These are phyloP conservation scores for Cydonia oblonga DNA, from an alignment of 331 rosid species.

Conservation along the genomic window DNA sequence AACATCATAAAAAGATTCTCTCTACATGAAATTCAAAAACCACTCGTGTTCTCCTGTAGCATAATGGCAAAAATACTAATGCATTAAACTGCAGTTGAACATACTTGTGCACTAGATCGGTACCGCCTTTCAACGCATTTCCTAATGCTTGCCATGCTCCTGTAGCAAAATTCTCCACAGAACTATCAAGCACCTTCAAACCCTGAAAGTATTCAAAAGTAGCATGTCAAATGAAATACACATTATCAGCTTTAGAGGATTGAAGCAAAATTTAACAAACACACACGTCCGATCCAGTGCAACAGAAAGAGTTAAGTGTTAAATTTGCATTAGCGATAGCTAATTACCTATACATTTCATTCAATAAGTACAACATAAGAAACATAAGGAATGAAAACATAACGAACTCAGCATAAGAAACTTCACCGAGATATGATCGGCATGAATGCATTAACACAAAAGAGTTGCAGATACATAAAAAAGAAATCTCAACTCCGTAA, in stretches of 20 bases:
- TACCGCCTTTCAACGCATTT: slow-evolving; percentile 79
- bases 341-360: not conserved
- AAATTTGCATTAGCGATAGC: not conserved
- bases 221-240: not conserved
- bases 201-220: slow-evolving; percentile 35
- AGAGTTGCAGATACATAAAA: not conserved
- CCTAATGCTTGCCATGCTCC: slow-evolving; percentile 96
- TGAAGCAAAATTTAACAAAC: not conserved
- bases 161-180: slow-evolving; percentile 86
- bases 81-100: slow-evolving; percentile 5
- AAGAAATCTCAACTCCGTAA: not conserved
- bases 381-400: not conserved
- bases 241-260: not conserved
- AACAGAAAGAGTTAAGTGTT: not conserved
- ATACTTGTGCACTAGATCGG: slow-evolving; percentile 66
- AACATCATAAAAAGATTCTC: no score
- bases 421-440: not conserved
- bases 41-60: no score
- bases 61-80: not conserved
- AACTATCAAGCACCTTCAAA: slow-evolving; percentile 73
- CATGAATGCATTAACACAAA: not conserved
- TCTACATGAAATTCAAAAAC: no score
- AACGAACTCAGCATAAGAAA: not conserved
- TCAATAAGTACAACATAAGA: not conserved
- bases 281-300: not conserved